phyloP scores from a whole-genome alignment of 192 early-diverging fungal genomes.

The Phycomyces nitens region DNA sequence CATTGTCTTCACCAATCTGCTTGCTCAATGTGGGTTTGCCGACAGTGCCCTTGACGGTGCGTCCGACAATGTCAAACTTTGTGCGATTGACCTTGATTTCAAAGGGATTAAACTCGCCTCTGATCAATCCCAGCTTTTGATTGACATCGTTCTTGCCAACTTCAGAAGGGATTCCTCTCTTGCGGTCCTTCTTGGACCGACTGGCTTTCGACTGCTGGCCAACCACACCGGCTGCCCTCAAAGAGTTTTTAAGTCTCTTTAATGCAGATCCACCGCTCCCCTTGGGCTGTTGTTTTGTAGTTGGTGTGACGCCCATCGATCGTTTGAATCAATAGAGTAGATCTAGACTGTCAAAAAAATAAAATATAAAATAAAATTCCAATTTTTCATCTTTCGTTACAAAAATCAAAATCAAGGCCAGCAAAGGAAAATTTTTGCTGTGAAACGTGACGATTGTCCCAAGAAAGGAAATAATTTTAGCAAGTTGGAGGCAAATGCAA shows the following conservation, averaged over 20 bases:
- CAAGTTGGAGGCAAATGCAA: too few relatives aligned
- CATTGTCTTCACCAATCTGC: conserved; percentile 79
- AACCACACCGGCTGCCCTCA: conserved; percentile 78
- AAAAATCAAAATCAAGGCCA: too few relatives aligned
- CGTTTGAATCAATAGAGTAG: too few relatives aligned
- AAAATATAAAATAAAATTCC: too few relatives aligned
- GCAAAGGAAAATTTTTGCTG: too few relatives aligned
- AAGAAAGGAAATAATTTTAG: too few relatives aligned
- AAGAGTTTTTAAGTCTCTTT: conserved; percentile 73
- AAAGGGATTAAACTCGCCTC: conserved; percentile 79
- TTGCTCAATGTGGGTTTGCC: conserved; percentile 80
- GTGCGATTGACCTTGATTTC: conserved; percentile 76
- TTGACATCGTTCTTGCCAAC: conserved; percentile 53
- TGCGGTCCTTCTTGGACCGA: conserved; percentile 60
- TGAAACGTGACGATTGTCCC: too few relatives aligned
- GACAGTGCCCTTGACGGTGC: conserved; percentile 74
- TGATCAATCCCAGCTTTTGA: conserved; percentile 41
- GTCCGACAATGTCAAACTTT: conserved; percentile 83
- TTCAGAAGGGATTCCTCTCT: conserved; percentile 48
- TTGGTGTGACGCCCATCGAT: too few relatives aligned
- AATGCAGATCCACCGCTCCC: conserved; percentile 62
- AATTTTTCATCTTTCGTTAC: too few relatives aligned
- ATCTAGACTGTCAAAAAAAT: too few relatives aligned
- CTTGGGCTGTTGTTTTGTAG: conserved; percentile 12
- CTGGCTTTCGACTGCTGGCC: conserved; percentile 60